These are phyloP conservation scores for Candida dajiaensis DNA, from an alignment of 805 yeast genomes.

Conservation along the genomic window DNA sequence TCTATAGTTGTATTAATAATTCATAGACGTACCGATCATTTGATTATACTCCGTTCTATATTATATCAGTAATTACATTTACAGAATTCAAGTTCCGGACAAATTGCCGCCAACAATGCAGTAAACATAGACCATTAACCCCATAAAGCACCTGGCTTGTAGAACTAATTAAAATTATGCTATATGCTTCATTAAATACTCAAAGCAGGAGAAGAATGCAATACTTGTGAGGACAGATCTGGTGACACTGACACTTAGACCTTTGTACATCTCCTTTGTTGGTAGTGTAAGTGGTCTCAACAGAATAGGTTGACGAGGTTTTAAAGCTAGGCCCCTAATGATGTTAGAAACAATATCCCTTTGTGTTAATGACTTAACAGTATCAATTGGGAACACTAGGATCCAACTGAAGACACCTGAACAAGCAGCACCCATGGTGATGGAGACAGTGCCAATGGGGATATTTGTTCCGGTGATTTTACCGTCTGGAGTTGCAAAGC, in stretches of 20 bases:
- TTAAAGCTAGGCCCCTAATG: constrained; percentile 45
- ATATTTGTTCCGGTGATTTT: constrained; percentile 26
- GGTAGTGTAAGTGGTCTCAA: constrained; percentile 33
- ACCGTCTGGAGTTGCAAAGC: constrained; percentile 21
- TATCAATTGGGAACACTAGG: constrained; percentile 73
- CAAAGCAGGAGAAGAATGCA: constrained; percentile 71
- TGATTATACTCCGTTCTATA: background rate
- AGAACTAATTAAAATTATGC: constrained; percentile 23
- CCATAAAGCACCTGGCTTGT: too few relatives aligned
- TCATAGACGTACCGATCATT: too few relatives aligned
- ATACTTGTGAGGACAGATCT: constrained; percentile 70
- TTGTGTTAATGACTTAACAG: constrained; percentile 70
- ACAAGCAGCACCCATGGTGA: constrained; percentile 70
- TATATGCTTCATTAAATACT: constrained; percentile 55
- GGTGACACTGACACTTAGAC: constrained; percentile 67
- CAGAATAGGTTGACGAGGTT: constrained; percentile 30
- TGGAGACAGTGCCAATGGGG: constrained; percentile 34
- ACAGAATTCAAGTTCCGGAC: background rate
- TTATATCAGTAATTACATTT: too few relatives aligned
- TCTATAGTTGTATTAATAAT: background rate
- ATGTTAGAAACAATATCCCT: constrained; percentile 67
- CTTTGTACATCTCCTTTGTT: constrained; percentile 57
- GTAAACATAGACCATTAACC: background rate
- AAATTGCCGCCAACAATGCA: background rate
- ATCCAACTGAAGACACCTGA: constrained; percentile 76